A percentile compares a stretch with the other conserved stretches of the same genome.
phyloP scores from a whole-genome alignment of 176 grass and related monocot genomes.

The Pontederia paniculata region DNA sequence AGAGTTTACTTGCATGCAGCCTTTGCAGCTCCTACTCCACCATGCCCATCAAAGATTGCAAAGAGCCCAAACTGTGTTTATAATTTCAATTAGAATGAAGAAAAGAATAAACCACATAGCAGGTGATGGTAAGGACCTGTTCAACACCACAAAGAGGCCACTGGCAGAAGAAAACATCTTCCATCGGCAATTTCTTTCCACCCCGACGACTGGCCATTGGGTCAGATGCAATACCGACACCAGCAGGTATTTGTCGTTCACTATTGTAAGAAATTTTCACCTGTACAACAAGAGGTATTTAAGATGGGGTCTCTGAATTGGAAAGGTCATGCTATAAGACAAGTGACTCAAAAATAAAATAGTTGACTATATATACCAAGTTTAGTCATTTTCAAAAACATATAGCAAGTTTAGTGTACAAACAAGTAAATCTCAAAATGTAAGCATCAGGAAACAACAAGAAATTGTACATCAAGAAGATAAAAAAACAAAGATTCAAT shows the following conservation, averaged over 20 bases:
- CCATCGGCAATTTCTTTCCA: conserved; percentile 64
- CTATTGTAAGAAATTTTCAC: conserved; percentile 44
- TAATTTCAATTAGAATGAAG: conserved; percentile 10
- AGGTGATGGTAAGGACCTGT: conserved; percentile 34
- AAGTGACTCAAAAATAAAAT: not conserved
- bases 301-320: conserved; percentile 3
- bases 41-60: conserved; percentile 84
- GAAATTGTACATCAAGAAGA: no score
- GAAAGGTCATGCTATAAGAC: not conserved
- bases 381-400: no score
- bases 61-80: conserved; percentile 67
- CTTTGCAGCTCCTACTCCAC: conserved; percentile 64
- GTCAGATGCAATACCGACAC: conserved; percentile 67
- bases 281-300: conserved; percentile 2
- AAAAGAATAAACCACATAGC: not conserved
- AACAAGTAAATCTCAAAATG: no score
- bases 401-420: no score
- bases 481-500: no score
- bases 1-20: conserved; percentile 45
- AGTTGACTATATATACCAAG: not conserved
- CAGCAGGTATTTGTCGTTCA: conserved; percentile 34
- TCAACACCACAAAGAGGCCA: conserved; percentile 52
- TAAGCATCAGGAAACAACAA: no score
- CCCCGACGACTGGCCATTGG: conserved; percentile 55
- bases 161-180: conserved; percentile 55